Conservation (phyloP, 805 yeast species). For the Torulaspora quercuum region DNA sequence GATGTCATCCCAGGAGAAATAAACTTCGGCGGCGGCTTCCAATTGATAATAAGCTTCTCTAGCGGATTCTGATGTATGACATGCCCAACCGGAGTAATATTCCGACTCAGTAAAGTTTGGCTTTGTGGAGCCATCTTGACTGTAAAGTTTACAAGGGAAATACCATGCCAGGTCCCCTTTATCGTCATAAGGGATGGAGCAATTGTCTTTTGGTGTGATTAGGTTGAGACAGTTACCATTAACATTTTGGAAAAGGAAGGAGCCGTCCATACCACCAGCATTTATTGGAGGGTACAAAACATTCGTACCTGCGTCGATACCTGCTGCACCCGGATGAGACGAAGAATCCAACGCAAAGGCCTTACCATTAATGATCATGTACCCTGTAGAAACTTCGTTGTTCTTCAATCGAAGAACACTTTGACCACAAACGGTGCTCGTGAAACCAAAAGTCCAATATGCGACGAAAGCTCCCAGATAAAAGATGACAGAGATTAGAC, state of each 20-base stretch:
- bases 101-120: constrained; percentile 56
- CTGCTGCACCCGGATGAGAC: constrained; percentile 78
- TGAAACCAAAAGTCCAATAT: constrained; percentile 85
- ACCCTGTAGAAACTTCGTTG: constrained; percentile 54
- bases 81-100: constrained; percentile 82
- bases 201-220: constrained; percentile 63
- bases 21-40: constrained; percentile 66
- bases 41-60: constrained; percentile 64
- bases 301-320: constrained; percentile 66
- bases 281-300: constrained; percentile 77
- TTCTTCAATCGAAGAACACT: constrained; percentile 50
- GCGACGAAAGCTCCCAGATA: constrained; percentile 76
- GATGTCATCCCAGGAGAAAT: constrained; percentile 87
- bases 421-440: constrained; percentile 69
- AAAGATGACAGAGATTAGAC: constrained; percentile 69
- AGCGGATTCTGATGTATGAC: constrained; percentile 74
- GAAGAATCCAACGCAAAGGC: constrained; percentile 70
- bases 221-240: constrained; percentile 84
- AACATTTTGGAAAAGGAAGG: constrained; percentile 84
- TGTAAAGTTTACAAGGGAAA: constrained; percentile 80
- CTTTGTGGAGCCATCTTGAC: constrained; percentile 65
- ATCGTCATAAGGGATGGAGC: constrained; percentile 64
- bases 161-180: constrained; percentile 82
- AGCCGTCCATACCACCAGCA: constrained; percentile 86
- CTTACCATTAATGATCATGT: constrained; percentile 75